These are phyloP conservation scores for Fusarium sp. DNA, from an alignment of 2,329 filamentous ascomycete species.

Conservation along the genomic window DNA sequence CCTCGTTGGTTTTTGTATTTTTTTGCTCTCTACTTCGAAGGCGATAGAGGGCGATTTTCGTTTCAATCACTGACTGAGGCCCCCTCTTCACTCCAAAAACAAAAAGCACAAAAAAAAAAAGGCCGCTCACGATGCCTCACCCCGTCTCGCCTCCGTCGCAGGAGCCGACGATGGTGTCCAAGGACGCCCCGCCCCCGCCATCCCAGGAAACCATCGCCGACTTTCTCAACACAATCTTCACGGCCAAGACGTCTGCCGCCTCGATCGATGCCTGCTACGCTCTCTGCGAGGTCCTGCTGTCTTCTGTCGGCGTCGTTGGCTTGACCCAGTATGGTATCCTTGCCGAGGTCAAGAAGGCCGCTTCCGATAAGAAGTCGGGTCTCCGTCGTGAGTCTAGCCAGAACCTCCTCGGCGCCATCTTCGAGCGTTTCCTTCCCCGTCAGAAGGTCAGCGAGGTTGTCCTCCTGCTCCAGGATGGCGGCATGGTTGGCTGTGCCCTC, in stretches of 20 bases:
- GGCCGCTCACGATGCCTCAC: conserved; percentile 57
- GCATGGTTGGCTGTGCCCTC: conserved; percentile 77
- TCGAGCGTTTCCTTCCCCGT: conserved; percentile 86
- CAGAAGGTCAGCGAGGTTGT: conserved; percentile 84
- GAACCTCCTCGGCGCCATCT: conserved; percentile 92
- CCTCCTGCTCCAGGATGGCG: conserved; percentile 84
- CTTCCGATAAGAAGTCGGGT: conserved; percentile 92
- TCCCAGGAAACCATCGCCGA: conserved; percentile 74
- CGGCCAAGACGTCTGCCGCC: conserved; percentile 73
- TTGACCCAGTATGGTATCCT: conserved; percentile 66
- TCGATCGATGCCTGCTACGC: conserved; percentile 74
- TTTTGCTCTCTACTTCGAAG: conserved; percentile 6
- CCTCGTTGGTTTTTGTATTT: conserved; percentile 43
- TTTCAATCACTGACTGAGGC: conserved; percentile 35
- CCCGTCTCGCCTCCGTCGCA: conserved; percentile 58
- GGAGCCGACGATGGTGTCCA: conserved; percentile 56
- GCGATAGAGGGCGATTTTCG: conserved; percentile 1
- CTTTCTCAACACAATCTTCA: conserved; percentile 76
- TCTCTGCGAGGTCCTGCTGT: conserved; percentile 69
- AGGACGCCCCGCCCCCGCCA: conserved; percentile 66
- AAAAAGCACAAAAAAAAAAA: conserved; percentile 5
- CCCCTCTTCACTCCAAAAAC: conserved; percentile 4
- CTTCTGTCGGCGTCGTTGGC: conserved; percentile 65
- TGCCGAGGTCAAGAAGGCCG: conserved; percentile 75
- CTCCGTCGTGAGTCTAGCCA: conserved; percentile 89